These are phyloP conservation scores for Metarhizium robertsii DNA, from an alignment of 2,329 filamentous ascomycete species.

Conservation along the genomic window DNA sequence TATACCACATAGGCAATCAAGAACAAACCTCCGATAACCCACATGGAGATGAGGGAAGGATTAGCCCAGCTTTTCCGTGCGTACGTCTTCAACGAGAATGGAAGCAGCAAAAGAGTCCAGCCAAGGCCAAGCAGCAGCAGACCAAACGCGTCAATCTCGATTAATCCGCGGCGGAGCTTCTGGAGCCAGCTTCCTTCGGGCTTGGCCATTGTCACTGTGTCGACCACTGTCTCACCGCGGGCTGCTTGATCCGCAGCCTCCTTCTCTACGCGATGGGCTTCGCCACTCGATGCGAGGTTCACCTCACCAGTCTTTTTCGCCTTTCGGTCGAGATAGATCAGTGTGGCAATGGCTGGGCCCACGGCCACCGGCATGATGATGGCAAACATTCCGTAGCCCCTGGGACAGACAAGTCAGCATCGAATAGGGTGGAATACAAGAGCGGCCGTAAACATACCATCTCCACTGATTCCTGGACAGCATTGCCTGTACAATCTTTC, in stretches of 20 bases:
- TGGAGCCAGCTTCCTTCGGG: slow-evolving; percentile 14
- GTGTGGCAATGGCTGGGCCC: slow-evolving; percentile 41
- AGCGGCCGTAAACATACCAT: slow-evolving; percentile 8
- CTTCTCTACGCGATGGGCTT: slow-evolving; percentile 24
- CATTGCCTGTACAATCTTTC: slow-evolving; percentile 31
- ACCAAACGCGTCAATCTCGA: slow-evolving; percentile 28
- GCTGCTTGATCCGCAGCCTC: slow-evolving; percentile 10
- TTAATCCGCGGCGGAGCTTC: slow-evolving; percentile 28
- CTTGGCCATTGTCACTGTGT: slow-evolving; percentile 1
- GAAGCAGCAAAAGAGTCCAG: slow-evolving; percentile 53
- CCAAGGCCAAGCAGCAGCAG: slow-evolving; percentile 36
- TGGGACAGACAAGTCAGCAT: slow-evolving; percentile 15
- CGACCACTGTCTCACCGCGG: not conserved
- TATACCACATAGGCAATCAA: slow-evolving; percentile 36
- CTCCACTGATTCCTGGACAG: slow-evolving; percentile 16
- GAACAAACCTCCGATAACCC: slow-evolving; percentile 28
- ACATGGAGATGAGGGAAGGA: slow-evolving; percentile 31
- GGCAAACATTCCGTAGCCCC: slow-evolving; percentile 52
- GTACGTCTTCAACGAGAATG: slow-evolving; percentile 47
- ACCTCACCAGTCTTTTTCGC: slow-evolving; percentile 42
- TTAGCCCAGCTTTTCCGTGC: slow-evolving; percentile 30
- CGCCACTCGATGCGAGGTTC: slow-evolving; percentile 21
- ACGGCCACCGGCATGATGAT: slow-evolving; percentile 49
- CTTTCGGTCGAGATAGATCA: slow-evolving; percentile 47
- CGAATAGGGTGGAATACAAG: not conserved